Percentiles rank a stretch among this genome's conserved stretches.
These are phyloP conservation scores for Coemansia sp. DNA, from an alignment of 192 early-diverging fungal species.

Conservation along the genomic window DNA sequence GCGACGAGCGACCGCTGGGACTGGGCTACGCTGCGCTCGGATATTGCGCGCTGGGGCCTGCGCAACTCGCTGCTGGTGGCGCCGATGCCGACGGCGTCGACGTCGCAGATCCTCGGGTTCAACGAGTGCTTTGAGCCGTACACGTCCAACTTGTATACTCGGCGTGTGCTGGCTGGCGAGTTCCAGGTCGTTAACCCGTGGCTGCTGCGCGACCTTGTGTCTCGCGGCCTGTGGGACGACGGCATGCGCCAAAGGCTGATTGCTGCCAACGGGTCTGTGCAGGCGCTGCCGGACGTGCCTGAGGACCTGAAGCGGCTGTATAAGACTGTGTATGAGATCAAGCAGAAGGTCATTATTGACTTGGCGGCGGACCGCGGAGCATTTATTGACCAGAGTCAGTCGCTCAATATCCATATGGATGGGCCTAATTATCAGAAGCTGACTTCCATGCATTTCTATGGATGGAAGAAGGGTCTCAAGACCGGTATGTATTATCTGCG, in stretches of 20 bases:
- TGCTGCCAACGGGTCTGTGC: slow-evolving; percentile 85
- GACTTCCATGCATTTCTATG: slow-evolving; percentile 98
- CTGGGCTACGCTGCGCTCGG: slow-evolving; percentile 81
- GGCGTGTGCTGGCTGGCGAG: slow-evolving; percentile 94
- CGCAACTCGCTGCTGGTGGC: slow-evolving; percentile 94
- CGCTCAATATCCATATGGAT: slow-evolving; percentile 94
- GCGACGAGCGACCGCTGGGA: slow-evolving; percentile 84
- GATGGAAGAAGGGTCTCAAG: slow-evolving; percentile 97
- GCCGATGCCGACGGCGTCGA: slow-evolving; percentile 98
- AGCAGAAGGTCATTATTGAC: slow-evolving; percentile 89
- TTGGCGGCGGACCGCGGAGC: slow-evolving; percentile 97
- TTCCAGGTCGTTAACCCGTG: slow-evolving; percentile 99
- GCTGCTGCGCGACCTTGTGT: slow-evolving; percentile 93
- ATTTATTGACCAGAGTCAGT: slow-evolving; percentile 97
- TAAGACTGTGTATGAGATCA: slow-evolving; percentile 98
- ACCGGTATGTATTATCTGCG: slow-evolving; percentile 99
- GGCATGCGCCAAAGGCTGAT: slow-evolving; percentile 94
- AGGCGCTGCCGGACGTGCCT: slow-evolving; percentile 77
- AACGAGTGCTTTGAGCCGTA: slow-evolving; percentile 98
- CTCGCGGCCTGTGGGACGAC: slow-evolving; percentile 92
- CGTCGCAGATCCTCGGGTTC: slow-evolving; percentile 95
- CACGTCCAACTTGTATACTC: slow-evolving; percentile 94
- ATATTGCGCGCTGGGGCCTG: slow-evolving; percentile 81
- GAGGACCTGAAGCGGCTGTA: slow-evolving; percentile 91
- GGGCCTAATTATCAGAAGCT: slow-evolving; percentile 93